A percentile compares a stretch with the other conserved stretches of the same genome.
phyloP scores from a whole-genome alignment of 352 stramenopile species.

The Phytophthora sansomeana region DNA sequence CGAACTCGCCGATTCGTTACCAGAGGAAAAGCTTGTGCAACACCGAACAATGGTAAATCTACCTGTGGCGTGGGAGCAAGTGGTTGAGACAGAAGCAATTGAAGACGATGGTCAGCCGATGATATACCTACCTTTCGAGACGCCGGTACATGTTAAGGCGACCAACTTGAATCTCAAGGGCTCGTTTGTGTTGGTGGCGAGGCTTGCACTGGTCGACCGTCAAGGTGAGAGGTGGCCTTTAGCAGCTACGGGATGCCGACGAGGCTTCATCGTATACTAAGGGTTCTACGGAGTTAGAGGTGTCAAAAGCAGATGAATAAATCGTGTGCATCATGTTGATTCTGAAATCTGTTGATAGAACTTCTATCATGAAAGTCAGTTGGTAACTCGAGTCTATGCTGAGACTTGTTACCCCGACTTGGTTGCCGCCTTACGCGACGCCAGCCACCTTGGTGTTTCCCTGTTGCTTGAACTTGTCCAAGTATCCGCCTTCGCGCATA shows the following conservation, averaged over 20 bases:
- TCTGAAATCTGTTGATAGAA: too few species aligned
- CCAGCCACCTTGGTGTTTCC: slow-evolving; percentile 8
- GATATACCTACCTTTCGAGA: slow-evolving; percentile 50
- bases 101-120: slow-evolving; percentile 8
- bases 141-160: slow-evolving; percentile 50
- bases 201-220: slow-evolving; percentile 38
- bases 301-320: slow-evolving; percentile 7
- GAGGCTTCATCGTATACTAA: slow-evolving; percentile 66
- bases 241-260: slow-evolving; percentile 47
- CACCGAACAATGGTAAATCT: slow-evolving; percentile 35
- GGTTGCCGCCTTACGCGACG: slow-evolving; percentile 1
- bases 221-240: slow-evolving; percentile 44
- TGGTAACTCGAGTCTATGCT: not conserved
- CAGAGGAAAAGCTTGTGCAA: slow-evolving; percentile 30
- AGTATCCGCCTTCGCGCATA: slow-evolving; percentile 51
- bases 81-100: slow-evolving; percentile 1
- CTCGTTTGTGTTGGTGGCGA: slow-evolving; percentile 52
- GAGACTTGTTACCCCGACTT: slow-evolving; percentile 19
- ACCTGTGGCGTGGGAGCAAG: slow-evolving; percentile 36
- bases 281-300: not conserved
- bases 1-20: slow-evolving; percentile 3
- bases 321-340: not conserved
- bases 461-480: slow-evolving; percentile 42
- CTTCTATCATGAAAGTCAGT: too few species aligned
- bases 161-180: slow-evolving; percentile 49